These are phyloP conservation scores for Wickerhamomyces queroliae DNA, from an alignment of 805 yeast genomes.

Conservation along the genomic window DNA sequence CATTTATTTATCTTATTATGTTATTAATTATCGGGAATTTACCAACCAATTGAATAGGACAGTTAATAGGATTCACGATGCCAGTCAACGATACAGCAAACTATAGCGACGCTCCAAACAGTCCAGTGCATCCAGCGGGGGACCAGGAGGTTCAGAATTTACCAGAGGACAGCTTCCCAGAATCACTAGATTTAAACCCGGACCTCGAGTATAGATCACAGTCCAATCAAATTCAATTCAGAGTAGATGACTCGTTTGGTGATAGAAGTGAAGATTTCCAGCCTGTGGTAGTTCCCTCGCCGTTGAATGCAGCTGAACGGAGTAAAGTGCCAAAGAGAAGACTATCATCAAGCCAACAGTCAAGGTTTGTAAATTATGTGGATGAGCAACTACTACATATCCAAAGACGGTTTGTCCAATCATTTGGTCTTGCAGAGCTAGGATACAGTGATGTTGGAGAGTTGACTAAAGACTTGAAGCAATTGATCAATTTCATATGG, in stretches of 20 bases:
- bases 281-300: slow-evolving; percentile 9
- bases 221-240: too few species aligned
- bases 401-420: slow-evolving; percentile 47
- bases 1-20: too few species aligned
- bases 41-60: too few species aligned
- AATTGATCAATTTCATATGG: slow-evolving; percentile 55
- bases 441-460: slow-evolving; percentile 26
- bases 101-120: slow-evolving; percentile 17
- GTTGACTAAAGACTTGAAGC: slow-evolving; percentile 39
- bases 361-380: slow-evolving; percentile 46
- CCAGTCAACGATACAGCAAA: too few species aligned
- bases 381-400: slow-evolving; percentile 48
- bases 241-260: too few species aligned
- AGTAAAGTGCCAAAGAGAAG: slow-evolving; percentile 14
- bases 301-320: background rate
- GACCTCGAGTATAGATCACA: slow-evolving; percentile 12
- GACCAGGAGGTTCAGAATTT: slow-evolving; percentile 13
- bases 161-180: slow-evolving; percentile 5
- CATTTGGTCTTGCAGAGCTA: slow-evolving; percentile 28
- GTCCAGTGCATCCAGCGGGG: slow-evolving; percentile 20
- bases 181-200: slow-evolving; percentile 22
- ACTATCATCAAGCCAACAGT: slow-evolving; percentile 46
- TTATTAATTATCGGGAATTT: too few species aligned
- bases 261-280: slow-evolving; percentile 12
- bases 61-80: too few species aligned